Base-by-base conservation (phyloP, 345 rosid genomes). In the Trapa bicornis region DNA sequence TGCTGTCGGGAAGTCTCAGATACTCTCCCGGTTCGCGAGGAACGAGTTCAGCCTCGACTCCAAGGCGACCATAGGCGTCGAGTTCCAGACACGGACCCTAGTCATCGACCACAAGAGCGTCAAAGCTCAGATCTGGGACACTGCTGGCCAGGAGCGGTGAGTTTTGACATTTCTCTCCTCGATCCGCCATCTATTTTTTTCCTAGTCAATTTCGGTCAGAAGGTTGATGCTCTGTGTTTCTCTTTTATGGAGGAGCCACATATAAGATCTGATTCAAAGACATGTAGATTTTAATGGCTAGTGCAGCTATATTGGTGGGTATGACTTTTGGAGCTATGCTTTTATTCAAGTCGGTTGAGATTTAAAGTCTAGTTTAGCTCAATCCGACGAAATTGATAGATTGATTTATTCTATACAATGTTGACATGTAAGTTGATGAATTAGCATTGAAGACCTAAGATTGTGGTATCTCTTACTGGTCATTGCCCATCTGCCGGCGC, bases 21-120 rank as follows among this genome's bases (percentile, higher is more conserved):
- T 80, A 67, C 80, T 80, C 4, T 76, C 81, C 37, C 77, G 84
- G 57, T 80, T 77, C 47, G 72, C 81, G 0, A 68, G 84, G 65
- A 73, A 80, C 65, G 84, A 80, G 76, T 80, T 80, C 72, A 77
- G 67, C 35, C 67, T 80, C 54, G 84, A 80, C 66, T 80, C 84
- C 12, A 80, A 80, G 68, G 84, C 84, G 37, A 80, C 84, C 5
- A 80, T 80, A 53, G 84, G 84, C 1, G 84, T 80, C 0, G 77
- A 77, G 70, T 77, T 77, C 52, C 80, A 77, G 74, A 73, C 80
- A 1, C 62, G 77, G 50, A 77, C 80, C 2, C 6, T 77, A 33
- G 72, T 77, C 36, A 77, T 77, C 14, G 70, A 77, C 41, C 80
- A 77, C 47, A 77, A 77, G 77, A 77, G 80, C 66, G 77, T 77